These are phyloP conservation scores for Moesziomyces sp. DNA, from an alignment of 1,284 basidiomycete genomes.

Conservation along the genomic window DNA sequence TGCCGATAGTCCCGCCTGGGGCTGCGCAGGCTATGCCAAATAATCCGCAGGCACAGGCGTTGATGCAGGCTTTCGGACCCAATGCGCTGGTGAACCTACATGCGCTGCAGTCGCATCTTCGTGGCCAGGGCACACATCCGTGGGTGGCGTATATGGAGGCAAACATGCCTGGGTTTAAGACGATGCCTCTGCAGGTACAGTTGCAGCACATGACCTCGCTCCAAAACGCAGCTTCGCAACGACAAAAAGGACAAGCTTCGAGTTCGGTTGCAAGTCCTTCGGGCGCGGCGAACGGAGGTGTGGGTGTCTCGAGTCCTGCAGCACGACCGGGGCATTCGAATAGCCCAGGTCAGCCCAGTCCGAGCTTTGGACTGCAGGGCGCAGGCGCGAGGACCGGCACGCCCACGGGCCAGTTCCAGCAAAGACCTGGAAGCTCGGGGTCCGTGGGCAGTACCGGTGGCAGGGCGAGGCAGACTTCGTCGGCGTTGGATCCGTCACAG, in stretches of 20 bases:
- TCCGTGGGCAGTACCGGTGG: slow-evolving; percentile 36
- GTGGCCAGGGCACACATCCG: slow-evolving; percentile 49
- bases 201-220: slow-evolving; percentile 53
- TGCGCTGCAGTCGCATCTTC: slow-evolving; percentile 48
- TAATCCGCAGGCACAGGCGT: slow-evolving; percentile 50
- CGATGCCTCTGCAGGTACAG: slow-evolving; percentile 49
- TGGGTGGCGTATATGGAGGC: slow-evolving; percentile 55
- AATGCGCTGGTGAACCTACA: slow-evolving; percentile 54
- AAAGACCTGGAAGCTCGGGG: slow-evolving; percentile 36
- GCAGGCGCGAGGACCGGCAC: slow-evolving; percentile 17
- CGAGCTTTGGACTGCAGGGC: slow-evolving; percentile 6
- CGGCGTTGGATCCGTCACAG: slow-evolving; percentile 33
- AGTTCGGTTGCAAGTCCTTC: slow-evolving; percentile 17
- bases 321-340: slow-evolving; percentile 21
- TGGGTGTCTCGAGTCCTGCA: slow-evolving; percentile 16
- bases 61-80: slow-evolving; percentile 55
- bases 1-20: slow-evolving; percentile 26
- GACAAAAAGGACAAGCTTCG: slow-evolving; percentile 24
- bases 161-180: slow-evolving; percentile 39
- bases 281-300: slow-evolving; percentile 19
- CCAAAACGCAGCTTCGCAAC: slow-evolving; percentile 42
- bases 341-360: slow-evolving; percentile 35
- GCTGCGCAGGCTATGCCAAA: slow-evolving; percentile 28
- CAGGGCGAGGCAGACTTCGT: slow-evolving; percentile 31
- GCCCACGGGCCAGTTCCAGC: slow-evolving; percentile 15